Conservation (phyloP, 148 eudicot species). For the Dianthus caryophyllus region DNA sequence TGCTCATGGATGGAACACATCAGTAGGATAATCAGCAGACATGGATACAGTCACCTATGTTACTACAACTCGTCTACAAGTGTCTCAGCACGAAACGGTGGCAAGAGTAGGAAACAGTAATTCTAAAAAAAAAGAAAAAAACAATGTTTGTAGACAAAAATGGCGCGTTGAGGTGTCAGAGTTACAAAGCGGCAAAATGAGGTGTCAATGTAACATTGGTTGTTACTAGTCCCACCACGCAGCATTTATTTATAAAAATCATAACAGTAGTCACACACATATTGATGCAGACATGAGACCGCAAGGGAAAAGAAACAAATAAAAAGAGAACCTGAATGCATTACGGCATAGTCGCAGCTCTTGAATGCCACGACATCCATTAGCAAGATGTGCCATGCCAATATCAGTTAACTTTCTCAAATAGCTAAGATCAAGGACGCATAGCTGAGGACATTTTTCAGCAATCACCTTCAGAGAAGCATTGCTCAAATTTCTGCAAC, state of each 20-base stretch:
- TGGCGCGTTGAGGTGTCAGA: too few species aligned
- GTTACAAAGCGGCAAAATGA: too few species aligned
- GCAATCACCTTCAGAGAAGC: constrained; percentile 56
- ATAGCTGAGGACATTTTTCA: constrained; percentile 51
- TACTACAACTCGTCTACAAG: too few species aligned
- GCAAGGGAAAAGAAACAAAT: constrained; percentile 5
- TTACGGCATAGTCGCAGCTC: constrained; percentile 54
- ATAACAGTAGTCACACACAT: too few species aligned
- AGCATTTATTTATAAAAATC: too few species aligned
- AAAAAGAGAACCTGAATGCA: constrained; percentile 58
- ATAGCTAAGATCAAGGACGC: constrained; percentile 55
- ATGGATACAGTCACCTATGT: not conserved
- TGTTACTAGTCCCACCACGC: too few species aligned
- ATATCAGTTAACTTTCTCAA: constrained; percentile 61
- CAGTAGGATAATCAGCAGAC: not conserved
- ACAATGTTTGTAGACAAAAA: too few species aligned
- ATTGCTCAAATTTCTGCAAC: constrained; percentile 76
- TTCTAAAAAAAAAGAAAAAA: too few species aligned
- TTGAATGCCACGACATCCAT: constrained; percentile 58
- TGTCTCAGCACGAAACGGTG: too few species aligned
- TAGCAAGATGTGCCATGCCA: constrained; percentile 65
- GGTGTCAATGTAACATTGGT: too few species aligned
- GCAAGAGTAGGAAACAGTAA: too few species aligned
- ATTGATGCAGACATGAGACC: not conserved
- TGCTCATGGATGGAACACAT: not conserved